Evolutionary conservation across 129 eudicot species (phyloP), one percentile per base, ranked within the genome.

Genomic region (Flaveria brownii): DNA sequence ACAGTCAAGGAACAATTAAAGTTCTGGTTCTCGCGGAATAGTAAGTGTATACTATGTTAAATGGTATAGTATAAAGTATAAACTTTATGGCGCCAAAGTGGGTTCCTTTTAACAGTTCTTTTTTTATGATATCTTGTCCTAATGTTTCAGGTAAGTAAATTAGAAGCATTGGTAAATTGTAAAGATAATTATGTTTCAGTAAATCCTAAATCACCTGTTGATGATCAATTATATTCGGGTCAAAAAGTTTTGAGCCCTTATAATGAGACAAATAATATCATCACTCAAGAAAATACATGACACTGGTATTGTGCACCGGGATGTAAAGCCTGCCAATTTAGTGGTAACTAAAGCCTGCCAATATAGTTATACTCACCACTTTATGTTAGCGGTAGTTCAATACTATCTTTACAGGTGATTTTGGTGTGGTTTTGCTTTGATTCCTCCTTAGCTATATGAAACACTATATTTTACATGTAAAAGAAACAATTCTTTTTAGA

Each of bases 321-420:
- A 94, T 86, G 89, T 94, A 65, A 94, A 94, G 89, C 98, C 98
- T 8, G 83, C 98, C 59, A 94, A 94, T 78, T 89, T 94, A 75
- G 98, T 94, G 33, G 98, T 94, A 60, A 94, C 98, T 23, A 94
- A 91, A 81, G 41, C 41, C 41, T 36, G 41, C 41, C 41, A 36
- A 36, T 36, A 36, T 36, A 36, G 7, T 36, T 36, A 5, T 36
- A 36, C 41, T 36, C 41, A 36, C 41, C 41, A 36, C 41, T 36
- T 36, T 36, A 36, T 36, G 41, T 36, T 36, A 36, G 41, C 7
- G 6, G 41, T 36, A 36, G 41, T 36, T 36, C 41, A 36, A 5
- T 36, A 5, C 41, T 36, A 5, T 36, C 41, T 36, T 36, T 36
- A 36, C 41, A 36, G 41, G 7, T 36, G 5, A 7, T 36, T 36